These are phyloP conservation scores for Fusarium praegraminearum DNA, from an alignment of 2,329 filamentous ascomycete species.

Conservation along the genomic window DNA sequence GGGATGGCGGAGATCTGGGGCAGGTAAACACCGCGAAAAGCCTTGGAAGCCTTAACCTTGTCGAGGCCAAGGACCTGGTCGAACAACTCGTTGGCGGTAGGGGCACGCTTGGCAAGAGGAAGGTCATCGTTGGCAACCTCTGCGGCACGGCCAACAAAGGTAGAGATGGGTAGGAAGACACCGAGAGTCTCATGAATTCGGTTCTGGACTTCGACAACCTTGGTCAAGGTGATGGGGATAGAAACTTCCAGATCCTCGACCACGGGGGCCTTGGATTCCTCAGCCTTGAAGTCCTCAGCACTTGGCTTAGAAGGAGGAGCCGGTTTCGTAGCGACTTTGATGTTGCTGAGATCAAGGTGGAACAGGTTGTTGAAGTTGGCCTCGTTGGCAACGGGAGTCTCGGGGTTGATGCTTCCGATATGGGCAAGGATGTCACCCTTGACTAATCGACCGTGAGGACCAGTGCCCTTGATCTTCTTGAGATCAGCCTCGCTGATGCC, in stretches of 20 bases:
- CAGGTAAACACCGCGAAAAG: constrained; percentile 72
- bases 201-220: constrained; percentile 83
- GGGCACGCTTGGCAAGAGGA: constrained; percentile 71
- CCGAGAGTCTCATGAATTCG: constrained; percentile 82
- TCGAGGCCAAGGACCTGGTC: constrained; percentile 84
- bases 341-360: constrained; percentile 94
- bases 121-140: constrained; percentile 90
- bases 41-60: constrained; percentile 59
- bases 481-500: constrained; percentile 80
- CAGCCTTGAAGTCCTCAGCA: constrained; percentile 53
- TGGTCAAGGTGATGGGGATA: constrained; percentile 80
- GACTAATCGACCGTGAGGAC: constrained; percentile 86
- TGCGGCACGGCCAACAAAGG: constrained; percentile 86
- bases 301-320: constrained; percentile 49
- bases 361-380: constrained; percentile 78
- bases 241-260: constrained; percentile 70
- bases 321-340: constrained; percentile 78
- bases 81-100: constrained; percentile 86
- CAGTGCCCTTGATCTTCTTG: constrained; percentile 85
- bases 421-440: constrained; percentile 97
- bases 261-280: constrained; percentile 57
- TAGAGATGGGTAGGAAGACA: constrained; percentile 83
- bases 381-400: constrained; percentile 78
- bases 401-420: constrained; percentile 79
- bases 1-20: constrained; percentile 75